These are phyloP conservation scores for Parietichytrium sp. DNA, from an alignment of 108 stramenopile species.

Conservation along the genomic window DNA sequence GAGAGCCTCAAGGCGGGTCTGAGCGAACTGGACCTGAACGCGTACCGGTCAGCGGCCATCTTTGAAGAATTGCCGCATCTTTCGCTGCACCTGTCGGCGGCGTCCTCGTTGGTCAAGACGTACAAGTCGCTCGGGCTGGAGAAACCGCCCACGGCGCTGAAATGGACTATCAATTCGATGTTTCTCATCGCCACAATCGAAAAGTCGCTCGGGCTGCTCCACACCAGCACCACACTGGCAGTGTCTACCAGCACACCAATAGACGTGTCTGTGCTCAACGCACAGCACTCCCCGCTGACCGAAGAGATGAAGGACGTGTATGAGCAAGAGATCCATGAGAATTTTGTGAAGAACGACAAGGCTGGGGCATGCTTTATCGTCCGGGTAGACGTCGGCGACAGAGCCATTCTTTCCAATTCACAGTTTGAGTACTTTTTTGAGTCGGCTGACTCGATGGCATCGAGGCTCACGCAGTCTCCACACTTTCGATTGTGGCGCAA, in stretches of 20 bases:
- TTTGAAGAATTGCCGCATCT: conserved; percentile 37
- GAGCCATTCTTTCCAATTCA: neutral
- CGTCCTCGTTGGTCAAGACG: neutral
- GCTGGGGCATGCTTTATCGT: conserved; percentile 7
- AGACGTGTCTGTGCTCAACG: neutral
- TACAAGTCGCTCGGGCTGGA: neutral
- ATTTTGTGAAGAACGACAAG: neutral
- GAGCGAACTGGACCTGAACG: neutral
- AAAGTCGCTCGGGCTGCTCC: conserved; percentile 21
- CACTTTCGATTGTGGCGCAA: conserved; percentile 23
- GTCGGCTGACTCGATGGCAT: neutral
- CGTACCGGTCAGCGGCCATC: conserved; percentile 27
- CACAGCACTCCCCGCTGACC: neutral
- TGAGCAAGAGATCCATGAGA: neutral
- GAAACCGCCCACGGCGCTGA: neutral
- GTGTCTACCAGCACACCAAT: neutral
- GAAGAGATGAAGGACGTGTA: neutral
- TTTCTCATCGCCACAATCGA: conserved; percentile 17
- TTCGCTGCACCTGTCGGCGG: neutral
- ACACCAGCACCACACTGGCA: conserved; percentile 5
- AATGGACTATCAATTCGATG: conserved; percentile 13
- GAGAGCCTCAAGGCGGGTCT: neutral
- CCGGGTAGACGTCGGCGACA: neutral
- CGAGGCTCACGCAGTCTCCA: neutral
- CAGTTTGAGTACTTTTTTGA: neutral